These are phyloP conservation scores for Boletus reticulatus DNA, from an alignment of 768 basidiomycete genomes.

Conservation along the genomic window DNA sequence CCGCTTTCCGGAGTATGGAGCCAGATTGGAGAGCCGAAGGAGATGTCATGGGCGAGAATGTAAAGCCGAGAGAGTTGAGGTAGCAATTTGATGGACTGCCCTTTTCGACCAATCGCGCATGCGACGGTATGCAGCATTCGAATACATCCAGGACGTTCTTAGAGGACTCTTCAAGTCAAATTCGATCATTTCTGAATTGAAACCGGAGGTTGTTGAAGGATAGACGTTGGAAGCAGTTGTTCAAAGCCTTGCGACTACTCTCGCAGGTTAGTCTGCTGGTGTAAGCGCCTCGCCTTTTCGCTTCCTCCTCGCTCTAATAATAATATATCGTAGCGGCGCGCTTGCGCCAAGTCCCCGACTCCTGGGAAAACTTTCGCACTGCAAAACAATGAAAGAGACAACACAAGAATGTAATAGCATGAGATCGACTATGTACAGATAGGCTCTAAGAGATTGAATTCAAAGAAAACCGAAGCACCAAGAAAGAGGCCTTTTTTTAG, in stretches of 20 bases:
- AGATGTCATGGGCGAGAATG: slow-evolving; percentile 86
- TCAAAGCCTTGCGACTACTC: slow-evolving; percentile 80
- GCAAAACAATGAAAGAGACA: no score
- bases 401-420: no score
- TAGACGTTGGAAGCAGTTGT: slow-evolving; percentile 96
- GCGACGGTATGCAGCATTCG: slow-evolving; percentile 98
- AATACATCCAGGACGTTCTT: slow-evolving; percentile 93
- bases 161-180: slow-evolving; percentile 88
- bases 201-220: slow-evolving; percentile 97
- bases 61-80: slow-evolving; percentile 92
- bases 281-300: slow-evolving; percentile 41
- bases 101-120: slow-evolving; percentile 91
- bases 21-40: slow-evolving; percentile 85
- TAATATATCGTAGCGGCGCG: no score
- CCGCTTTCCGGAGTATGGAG: slow-evolving; percentile 97
- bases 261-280: slow-evolving; percentile 72
- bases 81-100: slow-evolving; percentile 89
- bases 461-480: no score
- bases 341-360: no score
- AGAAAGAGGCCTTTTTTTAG: no score
- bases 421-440: no score
- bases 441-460: no score
- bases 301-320: slow-evolving; percentile 2
- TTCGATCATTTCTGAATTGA: slow-evolving; percentile 85
- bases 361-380: no score